Evolutionary conservation across 352 stramenopile species (phyloP), one percentile per base, ranked within the genome.

Genomic region (Pythium phragmitis): DNA sequence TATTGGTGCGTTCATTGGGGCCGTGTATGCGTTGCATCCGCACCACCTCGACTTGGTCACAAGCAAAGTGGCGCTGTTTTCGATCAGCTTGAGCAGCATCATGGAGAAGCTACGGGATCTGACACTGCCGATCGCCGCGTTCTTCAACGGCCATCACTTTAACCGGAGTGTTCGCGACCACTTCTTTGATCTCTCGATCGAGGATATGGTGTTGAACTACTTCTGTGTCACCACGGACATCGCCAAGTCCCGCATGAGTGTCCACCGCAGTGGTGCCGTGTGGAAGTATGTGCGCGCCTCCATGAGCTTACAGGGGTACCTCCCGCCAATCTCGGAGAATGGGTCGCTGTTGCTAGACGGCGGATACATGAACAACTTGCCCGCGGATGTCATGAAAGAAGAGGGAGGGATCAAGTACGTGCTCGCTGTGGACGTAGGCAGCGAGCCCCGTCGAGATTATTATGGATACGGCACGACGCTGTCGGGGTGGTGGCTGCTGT

Each of bases 281-380:
- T 98, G 91, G 91, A 93, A 95, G 52, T 97, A 94, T 54, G 85
- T 97, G 3, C 88, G 92, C 30, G 93, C 91, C 1, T 96, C 85
- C 2, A 98, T 98, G 93, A 96, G 84, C 62, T 73, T 98, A 21
- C 81, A 95, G 73, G 90, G 92, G 6, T 98, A 97, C 65, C 71
- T 98, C 17, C 90, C 90, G 55, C 90, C 90, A 2, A 94, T 97
- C 37, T 92, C 86, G 2, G 90, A 97, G 52, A 77, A 93, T 37
- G 89, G 89, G 6, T 94, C 86, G 7, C 69, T 97, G 37, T 70
- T 98, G 8, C 51, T 96, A 21, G 93, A 98, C 42, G 93, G 93
- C 19, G 91, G 91, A 0, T 98, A 98, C 69, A 93, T 97, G 73
- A 98, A 98, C 75, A 98, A 98, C 59, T 69, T 98, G 12, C 92